phyloP scores from a whole-genome alignment of 768 basidiomycete genomes.

The Calvatia gigantea region DNA sequence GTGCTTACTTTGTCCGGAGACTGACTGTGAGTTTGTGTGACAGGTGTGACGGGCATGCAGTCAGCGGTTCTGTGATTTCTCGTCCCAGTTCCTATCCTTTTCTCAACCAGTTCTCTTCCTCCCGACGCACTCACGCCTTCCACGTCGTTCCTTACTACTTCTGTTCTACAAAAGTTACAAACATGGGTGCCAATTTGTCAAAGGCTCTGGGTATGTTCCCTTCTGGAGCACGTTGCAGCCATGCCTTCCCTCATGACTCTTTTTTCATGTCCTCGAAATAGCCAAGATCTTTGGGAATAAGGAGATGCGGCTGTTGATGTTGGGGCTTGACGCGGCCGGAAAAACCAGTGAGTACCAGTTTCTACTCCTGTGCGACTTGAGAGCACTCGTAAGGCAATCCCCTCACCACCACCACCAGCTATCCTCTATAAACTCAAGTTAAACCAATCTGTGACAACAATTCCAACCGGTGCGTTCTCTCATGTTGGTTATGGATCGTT shows the following conservation, averaged over 20 bases:
- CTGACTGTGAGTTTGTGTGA: constrained; percentile 2
- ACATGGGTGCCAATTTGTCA: constrained; percentile 85
- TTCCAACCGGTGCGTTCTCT: constrained; percentile 76
- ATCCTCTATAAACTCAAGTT: constrained; percentile 99
- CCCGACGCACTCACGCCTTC: constrained; percentile 24
- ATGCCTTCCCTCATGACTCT: constrained; percentile 5
- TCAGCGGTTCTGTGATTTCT: constrained; percentile 4
- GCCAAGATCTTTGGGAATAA: constrained; percentile 97
- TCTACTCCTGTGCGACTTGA: background rate
- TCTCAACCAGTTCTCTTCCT: constrained; percentile 12
- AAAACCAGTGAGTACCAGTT: constrained; percentile 80
- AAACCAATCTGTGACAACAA: constrained; percentile 98
- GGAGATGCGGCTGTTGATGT: constrained; percentile 97
- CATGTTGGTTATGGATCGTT: background rate
- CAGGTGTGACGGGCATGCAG: constrained; percentile 1
- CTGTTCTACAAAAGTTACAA: constrained; percentile 25
- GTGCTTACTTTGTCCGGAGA: background rate
- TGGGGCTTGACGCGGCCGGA: constrained; percentile 96
- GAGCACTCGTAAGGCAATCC: constrained; percentile 12
- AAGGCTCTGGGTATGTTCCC: constrained; percentile 66
- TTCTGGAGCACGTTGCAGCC: constrained; percentile 14
- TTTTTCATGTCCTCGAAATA: constrained; percentile 27
- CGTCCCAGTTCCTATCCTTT: constrained; percentile 15
- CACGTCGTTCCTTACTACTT: constrained; percentile 64
- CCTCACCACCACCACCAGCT: constrained; percentile 50